Evolutionary conservation across 331 rosid genomes (phyloP), one percentile per base, ranked within the genome.

Genomic region (Malus hybrid): DNA sequence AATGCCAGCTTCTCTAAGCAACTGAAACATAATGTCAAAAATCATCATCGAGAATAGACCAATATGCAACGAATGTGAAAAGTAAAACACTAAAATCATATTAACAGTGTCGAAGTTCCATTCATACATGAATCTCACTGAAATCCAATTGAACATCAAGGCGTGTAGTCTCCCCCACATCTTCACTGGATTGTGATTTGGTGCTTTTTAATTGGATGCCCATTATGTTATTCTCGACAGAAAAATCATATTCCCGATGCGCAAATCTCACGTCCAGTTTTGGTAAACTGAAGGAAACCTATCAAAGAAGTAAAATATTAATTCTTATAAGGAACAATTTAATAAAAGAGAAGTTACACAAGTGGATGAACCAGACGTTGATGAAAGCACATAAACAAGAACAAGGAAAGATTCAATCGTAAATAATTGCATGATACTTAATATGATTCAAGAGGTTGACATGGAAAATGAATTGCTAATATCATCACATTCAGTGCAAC

Each of bases 61-160:
- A 81, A 79, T 77, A 70, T 63, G 67, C 28, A 22, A 67, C 69
- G 68, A 65, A 77, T 12, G 64, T 50, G 55, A 71, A 78, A 80
- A 32, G n/a, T 66, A 73, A 54, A 74, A 59, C 62, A 76, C 16
- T 7, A 67, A 67, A 72, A 81, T 72, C 74, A 59, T 70, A 78
- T 78, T 67, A 78, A 81, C 66, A 81, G 79, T 52, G 78, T 65
- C 63, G 59, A 66, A 84, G 70, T 69, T 79, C 69, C 19, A 72
- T 54, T 80, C 93, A 27, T 92, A 95, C 99, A 84, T 95, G 97
- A 84, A 95, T 95, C 87, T 95, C 97, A 79, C 93, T 90, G 76
- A 92, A 92, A 76, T 92, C 99, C 87, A 95, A 76, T 74, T 87
- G 97, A 73, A 92, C 82, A 84, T 95, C 97, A 78, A 92, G 88